These are phyloP conservation scores for Selaginella moellendorffii DNA, from an alignment of 75 land plant species.

Conservation along the genomic window DNA sequence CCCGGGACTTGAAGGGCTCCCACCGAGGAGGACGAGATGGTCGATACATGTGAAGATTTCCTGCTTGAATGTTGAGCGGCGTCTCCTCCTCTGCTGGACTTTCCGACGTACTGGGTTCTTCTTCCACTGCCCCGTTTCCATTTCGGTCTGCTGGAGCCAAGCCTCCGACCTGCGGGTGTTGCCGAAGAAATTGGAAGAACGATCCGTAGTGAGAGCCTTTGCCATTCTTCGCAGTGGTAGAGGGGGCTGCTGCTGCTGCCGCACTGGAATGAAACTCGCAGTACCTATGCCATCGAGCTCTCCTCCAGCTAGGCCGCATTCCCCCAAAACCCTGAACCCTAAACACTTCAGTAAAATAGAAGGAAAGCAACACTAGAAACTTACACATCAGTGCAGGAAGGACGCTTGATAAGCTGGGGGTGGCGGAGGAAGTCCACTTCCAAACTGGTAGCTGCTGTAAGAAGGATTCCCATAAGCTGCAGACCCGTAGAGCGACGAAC, in stretches of 20 bases:
- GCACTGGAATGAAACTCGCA: neutral
- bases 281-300: neutral
- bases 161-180: neutral
- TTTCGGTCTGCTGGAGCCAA: neutral
- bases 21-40: neutral
- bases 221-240: no score
- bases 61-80: neutral
- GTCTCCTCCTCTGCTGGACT: no score
- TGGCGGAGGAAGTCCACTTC: slow-evolving; percentile 36
- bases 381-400: slow-evolving; percentile 31
- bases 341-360: neutral
- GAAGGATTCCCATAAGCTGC: slow-evolving; percentile 19
- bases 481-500: slow-evolving; percentile 27
- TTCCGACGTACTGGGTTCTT: neutral
- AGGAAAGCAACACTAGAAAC: no score
- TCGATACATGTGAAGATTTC: neutral
- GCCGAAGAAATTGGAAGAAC: neutral
- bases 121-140: neutral
- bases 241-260: neutral
- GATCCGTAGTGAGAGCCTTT: neutral
- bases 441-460: slow-evolving; percentile 23
- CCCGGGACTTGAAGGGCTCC: neutral
- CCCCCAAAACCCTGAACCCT: neutral
- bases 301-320: neutral
- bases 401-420: slow-evolving; percentile 34